Evolutionary conservation across 768 basidiomycete species (phyloP).

Genomic region (Tricholoma flavovirens): DNA sequence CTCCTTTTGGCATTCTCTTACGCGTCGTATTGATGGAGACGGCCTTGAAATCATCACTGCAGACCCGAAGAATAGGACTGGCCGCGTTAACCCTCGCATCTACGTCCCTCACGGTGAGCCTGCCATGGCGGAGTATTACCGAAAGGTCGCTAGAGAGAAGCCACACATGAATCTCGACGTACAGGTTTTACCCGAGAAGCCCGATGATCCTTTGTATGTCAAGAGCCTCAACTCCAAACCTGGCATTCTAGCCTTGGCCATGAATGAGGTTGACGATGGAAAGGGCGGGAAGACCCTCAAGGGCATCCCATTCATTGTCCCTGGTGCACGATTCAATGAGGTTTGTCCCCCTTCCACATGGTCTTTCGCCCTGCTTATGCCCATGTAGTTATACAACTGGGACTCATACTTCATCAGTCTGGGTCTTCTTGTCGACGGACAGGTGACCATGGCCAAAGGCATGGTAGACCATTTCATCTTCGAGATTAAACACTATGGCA

Average conservation of each 20-base stretch:
- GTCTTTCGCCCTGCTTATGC: conserved; percentile 2
- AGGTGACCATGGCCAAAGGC: conserved; percentile 90
- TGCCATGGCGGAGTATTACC: conserved; percentile 93
- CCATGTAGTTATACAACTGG: conserved; percentile 81
- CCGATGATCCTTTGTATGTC: conserved; percentile 84
- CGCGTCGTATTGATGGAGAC: conserved; percentile 93
- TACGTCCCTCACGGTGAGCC: conserved; percentile 94
- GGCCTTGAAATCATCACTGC: conserved; percentile 96
- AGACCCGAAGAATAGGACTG: conserved; percentile 95
- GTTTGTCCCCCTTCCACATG: conserved; percentile 36
- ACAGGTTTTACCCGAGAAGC: conserved; percentile 78
- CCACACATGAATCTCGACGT: conserved; percentile 94
- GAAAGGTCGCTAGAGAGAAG: conserved; percentile 83
- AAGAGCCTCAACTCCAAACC: conserved; percentile 93
- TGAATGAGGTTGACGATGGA: conserved; percentile 84
- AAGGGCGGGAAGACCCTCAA: conserved; percentile 78
- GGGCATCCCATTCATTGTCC: conserved; percentile 95
- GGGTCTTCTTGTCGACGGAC: conserved; percentile 91
- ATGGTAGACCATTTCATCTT: conserved; percentile 99
- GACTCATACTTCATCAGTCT: conserved; percentile 93
- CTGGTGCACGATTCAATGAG: conserved; percentile 92
- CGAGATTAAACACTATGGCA: conserved; percentile 96
- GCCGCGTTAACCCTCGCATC: conserved; percentile 84
- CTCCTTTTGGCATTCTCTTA: conserved; percentile 98
- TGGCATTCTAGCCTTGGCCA: conserved; percentile 89